Evolutionary conservation across 2,329 filamentous ascomycete genomes (phyloP).

Genomic region (Chaetomium sp.): DNA sequence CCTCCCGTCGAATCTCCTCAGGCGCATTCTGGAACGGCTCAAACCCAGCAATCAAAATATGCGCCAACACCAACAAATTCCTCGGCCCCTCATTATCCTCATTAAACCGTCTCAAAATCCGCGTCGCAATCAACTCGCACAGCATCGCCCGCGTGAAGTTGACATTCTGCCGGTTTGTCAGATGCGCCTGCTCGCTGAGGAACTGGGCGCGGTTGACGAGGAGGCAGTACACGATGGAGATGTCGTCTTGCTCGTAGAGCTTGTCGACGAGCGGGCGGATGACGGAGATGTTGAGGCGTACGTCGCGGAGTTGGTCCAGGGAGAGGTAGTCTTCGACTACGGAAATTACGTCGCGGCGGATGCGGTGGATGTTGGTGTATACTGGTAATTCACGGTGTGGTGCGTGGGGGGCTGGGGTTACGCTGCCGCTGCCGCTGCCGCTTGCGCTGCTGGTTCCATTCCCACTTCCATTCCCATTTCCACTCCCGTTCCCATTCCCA

Average conservation of each 20-base stretch:
- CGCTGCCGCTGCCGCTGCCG: neutral
- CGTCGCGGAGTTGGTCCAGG: slow-evolving; percentile 69
- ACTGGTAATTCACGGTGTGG: slow-evolving; percentile 53
- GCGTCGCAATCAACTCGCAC: slow-evolving; percentile 73
- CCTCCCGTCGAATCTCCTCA: slow-evolving; percentile 54
- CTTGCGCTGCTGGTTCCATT: no score
- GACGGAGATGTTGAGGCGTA: slow-evolving; percentile 74
- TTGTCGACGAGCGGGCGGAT: slow-evolving; percentile 79
- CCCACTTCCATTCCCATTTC: slow-evolving; percentile 24
- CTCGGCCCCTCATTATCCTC: slow-evolving; percentile 69
- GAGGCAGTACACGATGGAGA: slow-evolving; percentile 78
- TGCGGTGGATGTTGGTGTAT: slow-evolving; percentile 71
- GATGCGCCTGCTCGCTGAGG: slow-evolving; percentile 66
- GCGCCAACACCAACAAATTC: slow-evolving; percentile 66
- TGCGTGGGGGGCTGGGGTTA: no score
- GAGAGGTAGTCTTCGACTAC: slow-evolving; percentile 60
- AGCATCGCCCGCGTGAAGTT: slow-evolving; percentile 70
- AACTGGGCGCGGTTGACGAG: slow-evolving; percentile 78
- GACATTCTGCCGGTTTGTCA: slow-evolving; percentile 74
- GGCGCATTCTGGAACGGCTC: slow-evolving; percentile 82
- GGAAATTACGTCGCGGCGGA: slow-evolving; percentile 56
- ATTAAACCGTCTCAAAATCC: slow-evolving; percentile 70
- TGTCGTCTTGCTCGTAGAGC: slow-evolving; percentile 70
- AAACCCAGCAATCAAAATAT: slow-evolving; percentile 76
- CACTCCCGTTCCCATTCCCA: slow-evolving; percentile 27